A percentile compares a stretch with the other conserved stretches of the same genome.
Evolutionary conservation across 768 basidiomycete genomes (phyloP).

Genomic region (Boletellus emodensis): DNA sequence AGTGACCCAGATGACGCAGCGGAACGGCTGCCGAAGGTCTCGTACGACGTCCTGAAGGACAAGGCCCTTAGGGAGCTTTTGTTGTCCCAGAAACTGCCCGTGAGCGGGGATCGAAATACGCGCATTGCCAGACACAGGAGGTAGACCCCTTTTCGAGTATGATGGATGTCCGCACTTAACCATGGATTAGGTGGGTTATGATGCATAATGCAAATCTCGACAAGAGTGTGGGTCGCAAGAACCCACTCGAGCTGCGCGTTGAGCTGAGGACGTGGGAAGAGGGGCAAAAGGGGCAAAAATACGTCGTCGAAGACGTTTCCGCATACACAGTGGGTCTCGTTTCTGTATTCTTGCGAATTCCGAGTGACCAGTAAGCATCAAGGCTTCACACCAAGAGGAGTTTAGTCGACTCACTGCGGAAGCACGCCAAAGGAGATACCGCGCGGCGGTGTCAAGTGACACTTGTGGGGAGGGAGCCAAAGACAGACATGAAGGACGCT

Average conservation of each 20-base stretch:
- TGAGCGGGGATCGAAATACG: constrained; percentile 47
- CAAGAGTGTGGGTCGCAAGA: constrained; percentile 46
- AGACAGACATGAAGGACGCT: constrained; percentile 35
- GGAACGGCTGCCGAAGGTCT: constrained; percentile 55
- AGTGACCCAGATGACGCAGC: constrained; percentile 33
- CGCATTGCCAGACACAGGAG: constrained; percentile 58
- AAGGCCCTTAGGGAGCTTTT: constrained; percentile 56
- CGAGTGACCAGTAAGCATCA: neutral
- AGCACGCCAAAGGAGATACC: constrained; percentile 34
- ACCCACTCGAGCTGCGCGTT: constrained; percentile 40
- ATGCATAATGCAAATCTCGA: constrained; percentile 71
- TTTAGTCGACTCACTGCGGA: constrained; percentile 34
- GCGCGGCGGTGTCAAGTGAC: constrained; percentile 6
- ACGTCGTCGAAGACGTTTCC: constrained; percentile 35
- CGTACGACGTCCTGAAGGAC: constrained; percentile 63
- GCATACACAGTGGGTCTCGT: constrained; percentile 37
- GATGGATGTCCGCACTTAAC: neutral
- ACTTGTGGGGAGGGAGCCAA: constrained; percentile 21
- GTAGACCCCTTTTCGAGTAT: constrained; percentile 29
- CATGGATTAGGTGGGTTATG: constrained; percentile 55
- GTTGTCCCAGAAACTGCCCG: constrained; percentile 44
- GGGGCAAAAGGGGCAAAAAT: constrained; percentile 35
- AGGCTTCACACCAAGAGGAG: constrained; percentile 28
- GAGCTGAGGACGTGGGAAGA: constrained; percentile 62
- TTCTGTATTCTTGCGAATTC: neutral